Evolutionary conservation across 371 early-diverging fungal genomes (phyloP).

Genomic region (Lichtheimia hyalospora): DNA sequence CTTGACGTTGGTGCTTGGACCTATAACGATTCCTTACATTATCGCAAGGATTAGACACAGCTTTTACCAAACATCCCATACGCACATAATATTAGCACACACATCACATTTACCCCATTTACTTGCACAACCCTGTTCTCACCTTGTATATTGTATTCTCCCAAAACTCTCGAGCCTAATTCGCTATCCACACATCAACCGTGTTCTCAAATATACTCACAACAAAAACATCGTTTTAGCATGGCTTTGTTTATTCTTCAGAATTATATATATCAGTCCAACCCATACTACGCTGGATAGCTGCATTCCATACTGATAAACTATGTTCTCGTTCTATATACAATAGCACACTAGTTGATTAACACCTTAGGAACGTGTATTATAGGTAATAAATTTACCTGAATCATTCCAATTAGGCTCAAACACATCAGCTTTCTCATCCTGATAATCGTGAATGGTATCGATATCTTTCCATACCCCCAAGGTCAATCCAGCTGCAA

Average conservation of each 20-base stretch:
- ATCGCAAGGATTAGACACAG: background rate
- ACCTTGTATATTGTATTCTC: background rate
- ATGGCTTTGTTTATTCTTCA: conserved; percentile 10
- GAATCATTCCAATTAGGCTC: conserved; percentile 37
- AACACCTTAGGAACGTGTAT: too few relatives aligned
- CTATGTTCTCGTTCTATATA: conserved; percentile 5
- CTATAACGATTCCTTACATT: conserved; percentile 40
- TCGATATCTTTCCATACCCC: conserved; percentile 69
- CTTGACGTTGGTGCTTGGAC: conserved; percentile 50
- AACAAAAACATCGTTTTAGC: too few relatives aligned
- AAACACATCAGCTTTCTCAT: conserved; percentile 43
- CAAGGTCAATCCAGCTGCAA: conserved; percentile 86
- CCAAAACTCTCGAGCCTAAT: too few relatives aligned
- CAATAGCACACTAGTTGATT: too few relatives aligned
- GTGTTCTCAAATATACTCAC: background rate
- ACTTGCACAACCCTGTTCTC: background rate
- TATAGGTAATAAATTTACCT: conserved; percentile 29
- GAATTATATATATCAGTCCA: conserved; percentile 19
- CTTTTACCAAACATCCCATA: background rate
- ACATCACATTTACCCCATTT: too few relatives aligned
- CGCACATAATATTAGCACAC: background rate
- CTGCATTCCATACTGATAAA: conserved; percentile 18
- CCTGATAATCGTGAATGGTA: conserved; percentile 30
- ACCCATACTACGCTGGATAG: conserved; percentile 21
- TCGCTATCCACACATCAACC: background rate